phyloP scores from a whole-genome alignment of 768 basidiomycete genomes.

The Lyophyllum atratum region DNA sequence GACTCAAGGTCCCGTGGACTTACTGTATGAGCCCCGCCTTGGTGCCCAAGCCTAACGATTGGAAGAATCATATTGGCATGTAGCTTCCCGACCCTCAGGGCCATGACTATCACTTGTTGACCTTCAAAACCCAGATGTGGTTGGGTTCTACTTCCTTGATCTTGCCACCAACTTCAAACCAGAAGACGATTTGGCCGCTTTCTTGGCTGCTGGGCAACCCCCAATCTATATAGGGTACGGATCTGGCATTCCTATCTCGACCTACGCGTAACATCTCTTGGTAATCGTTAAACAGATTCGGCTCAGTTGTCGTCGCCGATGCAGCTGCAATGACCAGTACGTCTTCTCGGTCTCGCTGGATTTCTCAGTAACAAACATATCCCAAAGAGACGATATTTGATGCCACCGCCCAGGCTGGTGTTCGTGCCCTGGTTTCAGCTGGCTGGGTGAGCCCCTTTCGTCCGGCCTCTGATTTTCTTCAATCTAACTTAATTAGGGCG shows the following conservation, averaged over 20 bases:
- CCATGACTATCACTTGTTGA: neutral
- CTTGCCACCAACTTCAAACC: conserved; percentile 51
- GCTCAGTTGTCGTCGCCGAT: conserved; percentile 61
- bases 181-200: conserved; percentile 44
- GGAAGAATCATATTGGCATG: conserved; percentile 62
- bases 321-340: conserved; percentile 51
- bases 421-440: conserved; percentile 61
- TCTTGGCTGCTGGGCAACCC: conserved; percentile 48
- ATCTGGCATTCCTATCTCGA: neutral
- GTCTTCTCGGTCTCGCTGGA: conserved; percentile 6
- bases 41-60: conserved; percentile 62
- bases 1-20: conserved; percentile 59
- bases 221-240: conserved; percentile 62
- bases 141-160: conserved; percentile 66
- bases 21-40: conserved; percentile 63
- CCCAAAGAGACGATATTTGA: conserved; percentile 55
- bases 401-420: conserved; percentile 54
- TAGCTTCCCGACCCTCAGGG: neutral
- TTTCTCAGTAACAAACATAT: neutral
- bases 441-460: conserved; percentile 49
- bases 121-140: conserved; percentile 44
- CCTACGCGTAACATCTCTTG: neutral
- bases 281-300: conserved; percentile 41
- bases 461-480: neutral
- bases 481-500: conserved; percentile 37